phyloP scores from a whole-genome alignment of 306 rosid genomes.

The Pyrus bretschneideri region DNA sequence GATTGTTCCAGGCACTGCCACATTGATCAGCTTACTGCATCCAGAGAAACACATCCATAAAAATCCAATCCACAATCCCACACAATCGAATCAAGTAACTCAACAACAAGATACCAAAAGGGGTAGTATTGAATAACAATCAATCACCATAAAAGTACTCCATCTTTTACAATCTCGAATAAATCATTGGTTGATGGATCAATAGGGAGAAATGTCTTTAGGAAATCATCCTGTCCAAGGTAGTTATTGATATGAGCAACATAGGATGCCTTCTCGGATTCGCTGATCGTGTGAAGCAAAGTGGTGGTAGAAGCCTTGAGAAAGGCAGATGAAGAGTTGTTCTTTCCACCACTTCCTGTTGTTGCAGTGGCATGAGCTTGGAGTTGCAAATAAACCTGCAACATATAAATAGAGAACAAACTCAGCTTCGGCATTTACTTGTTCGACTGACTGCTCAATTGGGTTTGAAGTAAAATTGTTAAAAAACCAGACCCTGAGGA shows the following conservation, averaged over 20 bases:
- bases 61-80: neutral
- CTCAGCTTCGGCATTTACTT: neutral
- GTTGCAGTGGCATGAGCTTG: conserved; percentile 71
- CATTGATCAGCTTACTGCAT: conserved; percentile 92
- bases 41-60: neutral
- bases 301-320: conserved; percentile 95
- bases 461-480: neutral
- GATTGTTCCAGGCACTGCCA: conserved; percentile 91
- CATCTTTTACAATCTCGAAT: conserved; percentile 83
- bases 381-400: conserved; percentile 73
- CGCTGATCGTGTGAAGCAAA: conserved; percentile 95
- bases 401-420: neutral
- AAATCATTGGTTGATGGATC: conserved; percentile 85
- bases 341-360: conserved; percentile 64
- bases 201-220: conserved; percentile 73
- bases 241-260: conserved; percentile 87
- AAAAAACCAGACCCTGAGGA: conserved; percentile 58
- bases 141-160: conserved; percentile 88
- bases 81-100: neutral
- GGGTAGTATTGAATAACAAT: neutral
- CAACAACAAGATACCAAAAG: neutral
- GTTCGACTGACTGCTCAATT: neutral
- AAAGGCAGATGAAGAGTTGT: conserved; percentile 63
- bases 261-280: conserved; percentile 94
- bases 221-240: conserved; percentile 71